Percentiles rank a stretch among this genome's conserved stretches.
phyloP scores from a whole-genome alignment of 148 eudicot species.

The Agrostemma githago region DNA sequence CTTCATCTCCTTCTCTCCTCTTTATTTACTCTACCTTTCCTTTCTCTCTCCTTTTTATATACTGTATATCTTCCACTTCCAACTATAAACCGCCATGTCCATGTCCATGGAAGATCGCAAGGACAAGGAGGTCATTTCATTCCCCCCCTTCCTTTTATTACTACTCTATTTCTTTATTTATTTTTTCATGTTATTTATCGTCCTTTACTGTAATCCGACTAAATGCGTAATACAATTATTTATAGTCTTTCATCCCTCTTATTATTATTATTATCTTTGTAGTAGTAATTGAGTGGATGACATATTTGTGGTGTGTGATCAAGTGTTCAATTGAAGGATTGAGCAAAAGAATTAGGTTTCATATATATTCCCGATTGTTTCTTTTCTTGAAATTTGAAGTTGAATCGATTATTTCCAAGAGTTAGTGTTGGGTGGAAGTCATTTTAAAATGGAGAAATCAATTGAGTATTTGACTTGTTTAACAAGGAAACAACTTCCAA shows the following conservation, averaged over 20 bases:
- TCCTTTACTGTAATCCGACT: too few species aligned
- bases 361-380: not conserved
- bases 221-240: too few species aligned
- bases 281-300: too few species aligned
- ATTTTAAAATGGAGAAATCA: too few species aligned
- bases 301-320: not conserved
- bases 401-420: too few species aligned
- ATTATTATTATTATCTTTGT: too few species aligned
- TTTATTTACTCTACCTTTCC: not conserved
- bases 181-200: too few species aligned
- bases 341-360: not conserved
- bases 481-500: not conserved
- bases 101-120: conserved; percentile 34
- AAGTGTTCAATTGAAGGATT: not conserved
- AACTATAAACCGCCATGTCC: not conserved
- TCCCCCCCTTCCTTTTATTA: too few species aligned
- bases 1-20: not conserved
- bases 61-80: not conserved
- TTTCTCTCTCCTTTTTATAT: not conserved
- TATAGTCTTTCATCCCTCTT: too few species aligned
- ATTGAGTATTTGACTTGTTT: not conserved
- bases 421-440: too few species aligned
- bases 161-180: too few species aligned
- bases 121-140: conserved; percentile 26
- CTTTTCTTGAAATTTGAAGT: not conserved